Base-by-base conservation (phyloP, 2,329 filamentous ascomycete species). In the Cryphonectria naterciae region DNA sequence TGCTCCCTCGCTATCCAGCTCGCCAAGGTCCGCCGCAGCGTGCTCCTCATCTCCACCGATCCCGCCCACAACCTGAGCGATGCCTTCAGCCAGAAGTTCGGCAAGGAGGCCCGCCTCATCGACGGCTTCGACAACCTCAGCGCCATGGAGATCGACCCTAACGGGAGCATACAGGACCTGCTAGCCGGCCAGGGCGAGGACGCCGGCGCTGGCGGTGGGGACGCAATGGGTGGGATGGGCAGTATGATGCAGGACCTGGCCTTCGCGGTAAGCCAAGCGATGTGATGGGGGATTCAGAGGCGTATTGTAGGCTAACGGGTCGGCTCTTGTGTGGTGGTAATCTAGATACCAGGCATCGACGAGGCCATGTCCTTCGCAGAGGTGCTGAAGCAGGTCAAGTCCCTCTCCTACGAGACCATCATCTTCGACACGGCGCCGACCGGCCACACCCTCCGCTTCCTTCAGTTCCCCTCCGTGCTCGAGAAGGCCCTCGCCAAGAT, bases 351-450 rank as follows among this genome's bases (percentile, higher is more conserved):
- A 25, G 96, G 96, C 83, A 97, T 99, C 74, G 96, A 99, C 80
- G 96, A 99, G 83, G 96, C 96, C 81, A 99, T 99, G 96, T 98
- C 95, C 70, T 99, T 99, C 80, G 96, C 96, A 80, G 96, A 99
- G 85, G 96, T 99, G 74, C 88, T 99, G 78, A 99, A 99, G 84
- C 96, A 99, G 83, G 96, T 99, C 85, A 98, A 98, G 85, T 97
- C 94, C 56, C 92, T 98, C 80, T 97, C 94, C 65, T 99, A 99
- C 88, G 96, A 98, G 82, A 94, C 95, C 78, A 98, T 99, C 84
- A 93, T 99, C 82, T 99, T 99, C 88, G 96, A 99, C 82, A 99
- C 96, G 46, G 96, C 96, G 4, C 96, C 96, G 22, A 99, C 96
- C 22, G 96, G 96, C 76, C 96, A 99, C 87, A 99, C 96, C 1